Percentiles rank a stretch among this genome's conserved stretches.
phyloP scores from a whole-genome alignment of 169 alveolate species.

The Cryptosporidium meleagridis region DNA sequence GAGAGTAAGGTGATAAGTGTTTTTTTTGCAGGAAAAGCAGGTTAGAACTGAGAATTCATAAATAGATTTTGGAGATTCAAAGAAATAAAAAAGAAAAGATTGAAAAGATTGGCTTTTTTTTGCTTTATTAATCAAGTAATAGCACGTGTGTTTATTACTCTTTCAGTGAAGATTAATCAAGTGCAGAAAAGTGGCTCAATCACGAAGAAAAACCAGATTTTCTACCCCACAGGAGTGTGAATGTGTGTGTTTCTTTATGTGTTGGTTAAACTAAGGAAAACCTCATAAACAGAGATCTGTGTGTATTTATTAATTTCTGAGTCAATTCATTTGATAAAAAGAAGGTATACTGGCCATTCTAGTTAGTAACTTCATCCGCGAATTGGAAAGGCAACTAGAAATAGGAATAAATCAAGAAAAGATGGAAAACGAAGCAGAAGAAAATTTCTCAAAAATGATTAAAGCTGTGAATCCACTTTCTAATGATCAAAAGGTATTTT shows the following conservation, averaged over 20 bases:
- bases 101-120: not conserved
- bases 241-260: constrained; percentile 18
- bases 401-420: not conserved
- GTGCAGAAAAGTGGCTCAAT: not conserved
- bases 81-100: not conserved
- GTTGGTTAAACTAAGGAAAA: constrained; percentile 3
- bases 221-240: constrained; percentile 6
- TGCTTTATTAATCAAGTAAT: not conserved
- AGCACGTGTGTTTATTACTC: not conserved
- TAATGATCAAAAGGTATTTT: constrained; percentile 27
- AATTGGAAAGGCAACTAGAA: not conserved
- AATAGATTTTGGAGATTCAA: constrained; percentile 43
- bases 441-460: constrained; percentile 38
- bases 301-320: not conserved
- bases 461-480: constrained; percentile 55
- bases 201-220: not conserved
- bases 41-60: constrained; percentile 31
- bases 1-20: constrained; percentile 5
- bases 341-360: not conserved
- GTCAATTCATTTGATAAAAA: not conserved
- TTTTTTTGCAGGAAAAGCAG: constrained; percentile 28
- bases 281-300: not conserved
- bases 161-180: not conserved
- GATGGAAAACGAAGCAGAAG: constrained; percentile 70
- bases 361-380: not conserved